Base-by-base conservation (phyloP, 768 basidiomycete species). In the Rhizopogon salebrosus region DNA sequence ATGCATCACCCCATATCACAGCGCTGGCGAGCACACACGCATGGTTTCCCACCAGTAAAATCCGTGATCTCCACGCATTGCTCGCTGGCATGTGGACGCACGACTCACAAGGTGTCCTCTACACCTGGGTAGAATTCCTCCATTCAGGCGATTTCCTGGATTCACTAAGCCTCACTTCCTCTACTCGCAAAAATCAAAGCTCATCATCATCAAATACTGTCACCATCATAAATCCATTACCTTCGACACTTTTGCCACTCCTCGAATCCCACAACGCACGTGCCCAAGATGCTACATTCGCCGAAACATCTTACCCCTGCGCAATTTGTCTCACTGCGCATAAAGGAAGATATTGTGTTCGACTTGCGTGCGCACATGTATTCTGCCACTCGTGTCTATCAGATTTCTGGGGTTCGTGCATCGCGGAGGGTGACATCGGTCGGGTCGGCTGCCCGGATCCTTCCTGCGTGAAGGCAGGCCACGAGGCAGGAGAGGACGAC, bases 371-470 rank as follows among this genome's bases (percentile, higher is more conserved):
- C 62, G 68, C 69, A 1, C 93, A 95, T 65, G 78, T 93, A 11
- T 95, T 93, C 65, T 95, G 93, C 64, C 80, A 82, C n/a, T 66
- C 77, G 7, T 95, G 93, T 63, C 67, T 95, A 24, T 75, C 75
- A 49, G 85, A 87, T 48, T 94, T 89, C 64, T 97, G 92, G 92
- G 76, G 78, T 40, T 64, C 92, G 46, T 87, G 85, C 58, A 87
- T 97, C 49, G 72, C 70, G 43, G 92, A 95, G 63, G 93, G 93
- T 6, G 84, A 87, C 53, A 72, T 92, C 13, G 77, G 74, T 27
- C 75, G 76, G 18, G 92, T 97, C 1, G 79, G 85, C 0, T 97
- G 93, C 64, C 89, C 93, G 1, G 85, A 91, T 61, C 82, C 84
- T 1, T 75, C 73, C 34, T 97, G 93, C 60, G 81, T 88, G n/a